Base-by-base conservation (phyloP, 139 green algal genomes). In the Micractinium sp. region DNA sequence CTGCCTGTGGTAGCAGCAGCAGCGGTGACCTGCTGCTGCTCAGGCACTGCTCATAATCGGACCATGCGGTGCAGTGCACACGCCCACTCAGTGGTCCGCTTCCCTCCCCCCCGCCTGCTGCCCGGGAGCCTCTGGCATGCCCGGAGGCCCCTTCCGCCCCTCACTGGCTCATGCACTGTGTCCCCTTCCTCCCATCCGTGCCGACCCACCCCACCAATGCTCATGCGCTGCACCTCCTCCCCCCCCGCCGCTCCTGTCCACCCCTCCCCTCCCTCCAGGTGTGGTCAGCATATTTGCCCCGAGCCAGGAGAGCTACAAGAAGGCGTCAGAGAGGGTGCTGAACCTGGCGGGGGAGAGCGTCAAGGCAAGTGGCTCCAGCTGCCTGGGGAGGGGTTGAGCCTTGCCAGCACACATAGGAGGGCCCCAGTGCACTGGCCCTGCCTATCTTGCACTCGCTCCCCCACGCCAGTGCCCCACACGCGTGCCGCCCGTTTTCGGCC, bases 251-350 rank as follows among this genome's bases (percentile, higher is more conserved):
- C 76, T 16, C 38, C 38, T 23, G 38, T 20, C 38, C 76, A 18
- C 2, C 76, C 19, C 20, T 47, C 38, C 22, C 79, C 31, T 25
- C 47, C 27, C 0, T 41, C 35, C 82, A 56, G 94, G 92, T 13
- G 27, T 53, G 1, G 86, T 96, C 29, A 61, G 76, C 78, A 82
- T 96, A 39, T 96, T 92, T 82, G 92, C 89, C 18, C 91, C 94
- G 39, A 88, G 81, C 20, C 53, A 61, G n/a, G 80, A 78, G 16
- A 60, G 89, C 79, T 92, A 87, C 36, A 41, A 87, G 27, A 81
- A 89, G 31, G 92, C 92, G 0, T 33, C 81, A 4, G 69, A 71
- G 15, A 88, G 88, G 0, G 75, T 96, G 22, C 78, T 83, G 31
- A 87, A 85, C 33, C 73, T 93, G 15, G 82, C 92, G 47, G 94